Percentiles rank a stretch among this genome's conserved stretches.
These are phyloP conservation scores for Gloeopeniophorella convolvens DNA, from an alignment of 768 basidiomycete species.

Conservation along the genomic window DNA sequence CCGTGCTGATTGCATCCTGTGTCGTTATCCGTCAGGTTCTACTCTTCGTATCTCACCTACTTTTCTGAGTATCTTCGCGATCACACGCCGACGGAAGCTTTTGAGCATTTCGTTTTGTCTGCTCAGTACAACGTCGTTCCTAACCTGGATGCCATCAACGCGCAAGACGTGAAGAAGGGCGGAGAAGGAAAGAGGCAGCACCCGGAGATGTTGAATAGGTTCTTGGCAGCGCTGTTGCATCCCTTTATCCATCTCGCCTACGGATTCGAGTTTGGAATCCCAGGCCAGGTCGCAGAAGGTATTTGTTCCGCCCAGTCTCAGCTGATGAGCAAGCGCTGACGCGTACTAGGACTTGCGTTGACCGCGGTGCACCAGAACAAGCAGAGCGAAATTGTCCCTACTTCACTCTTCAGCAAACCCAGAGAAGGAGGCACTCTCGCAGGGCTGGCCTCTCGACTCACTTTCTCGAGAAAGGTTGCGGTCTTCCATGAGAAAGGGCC, in stretches of 20 bases:
- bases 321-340: too few relatives aligned
- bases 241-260: conserved; percentile 59
- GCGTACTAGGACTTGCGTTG: conserved; percentile 45
- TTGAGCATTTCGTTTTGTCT: neutral
- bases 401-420: too few relatives aligned
- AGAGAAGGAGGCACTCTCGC: too few relatives aligned
- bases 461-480: too few relatives aligned
- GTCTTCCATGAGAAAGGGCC: too few relatives aligned
- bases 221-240: conserved; percentile 52
- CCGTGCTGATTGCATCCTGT: too few relatives aligned
- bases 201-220: conserved; percentile 52
- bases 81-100: neutral
- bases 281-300: conserved; percentile 62
- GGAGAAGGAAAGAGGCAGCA: conserved; percentile 25
- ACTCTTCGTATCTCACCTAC: neutral
- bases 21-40: neutral
- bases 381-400: conserved; percentile 26
- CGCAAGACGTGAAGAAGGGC: conserved; percentile 9
- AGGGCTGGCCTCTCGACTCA: too few relatives aligned
- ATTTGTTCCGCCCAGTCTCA: neutral
- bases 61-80: neutral
- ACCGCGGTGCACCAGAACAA: conserved; percentile 41
- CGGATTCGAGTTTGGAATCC: conserved; percentile 55
- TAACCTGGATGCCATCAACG: conserved; percentile 17
- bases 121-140: neutral